These are phyloP conservation scores for Astrothelium macrocarpum DNA, from an alignment of 495 filamentous ascomycete genomes.

Conservation along the genomic window DNA sequence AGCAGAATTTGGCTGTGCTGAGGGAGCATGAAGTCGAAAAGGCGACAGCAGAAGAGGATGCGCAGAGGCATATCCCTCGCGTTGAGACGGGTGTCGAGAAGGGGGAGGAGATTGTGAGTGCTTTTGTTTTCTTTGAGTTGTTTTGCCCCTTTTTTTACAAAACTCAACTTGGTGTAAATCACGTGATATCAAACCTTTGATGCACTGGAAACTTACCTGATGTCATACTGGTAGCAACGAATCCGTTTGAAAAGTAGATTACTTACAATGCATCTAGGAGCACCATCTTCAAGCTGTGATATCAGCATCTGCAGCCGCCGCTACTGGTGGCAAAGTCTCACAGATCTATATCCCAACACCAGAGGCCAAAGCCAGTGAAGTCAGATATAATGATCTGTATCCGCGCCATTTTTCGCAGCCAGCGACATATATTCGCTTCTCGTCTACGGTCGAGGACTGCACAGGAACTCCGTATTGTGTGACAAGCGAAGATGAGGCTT, in stretches of 20 bases:
- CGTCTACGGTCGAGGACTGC: constrained; percentile 93
- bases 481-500: constrained; percentile 78
- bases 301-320: constrained; percentile 55
- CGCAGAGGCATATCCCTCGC: constrained; percentile 58
- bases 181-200: constrained; percentile 41
- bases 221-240: neutral
- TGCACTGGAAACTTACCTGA: neutral
- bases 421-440: constrained; percentile 92
- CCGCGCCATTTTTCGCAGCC: constrained; percentile 68
- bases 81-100: constrained; percentile 96
- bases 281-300: constrained; percentile 95
- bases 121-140: constrained; percentile 9
- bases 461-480: constrained; percentile 82
- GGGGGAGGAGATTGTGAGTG: constrained; percentile 88
- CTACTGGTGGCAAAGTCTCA: constrained; percentile 59
- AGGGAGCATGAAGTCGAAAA: constrained; percentile 81
- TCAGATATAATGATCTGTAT: constrained; percentile 83
- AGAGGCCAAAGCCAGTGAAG: constrained; percentile 55
- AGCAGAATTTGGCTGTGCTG: constrained; percentile 75
- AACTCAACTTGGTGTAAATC: constrained; percentile 21
- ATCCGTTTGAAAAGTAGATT: neutral
- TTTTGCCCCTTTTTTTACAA: neutral
- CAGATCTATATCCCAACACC: constrained; percentile 80
- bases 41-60: constrained; percentile 50
- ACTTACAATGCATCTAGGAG: constrained; percentile 52